Evolutionary conservation across 805 yeast genomes (phyloP).

Genomic region (Starmerella ratchasimensis): DNA sequence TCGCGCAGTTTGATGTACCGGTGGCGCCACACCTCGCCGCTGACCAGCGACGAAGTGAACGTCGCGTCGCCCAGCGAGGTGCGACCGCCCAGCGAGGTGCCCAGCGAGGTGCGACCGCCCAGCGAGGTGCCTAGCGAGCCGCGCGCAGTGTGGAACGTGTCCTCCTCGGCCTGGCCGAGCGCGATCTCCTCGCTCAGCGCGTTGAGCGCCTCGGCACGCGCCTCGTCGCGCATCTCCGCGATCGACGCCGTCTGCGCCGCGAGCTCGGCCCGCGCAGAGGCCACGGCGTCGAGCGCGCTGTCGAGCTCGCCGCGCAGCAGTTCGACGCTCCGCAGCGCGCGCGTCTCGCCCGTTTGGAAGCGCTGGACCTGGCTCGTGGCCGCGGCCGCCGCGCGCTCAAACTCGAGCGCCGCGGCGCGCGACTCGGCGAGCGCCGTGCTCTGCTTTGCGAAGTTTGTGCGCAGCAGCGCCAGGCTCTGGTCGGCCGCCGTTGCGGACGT

Average conservation of each 20-base stretch:
- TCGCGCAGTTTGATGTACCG: constrained; percentile 56
- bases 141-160: no score
- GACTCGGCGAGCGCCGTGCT: constrained; percentile 6
- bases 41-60: constrained; percentile 17
- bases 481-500: constrained; percentile 7
- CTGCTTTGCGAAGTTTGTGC: constrained; percentile 7
- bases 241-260: constrained; percentile 8
- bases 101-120: no score
- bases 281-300: constrained; percentile 12
- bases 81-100: no score
- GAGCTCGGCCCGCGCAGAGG: constrained; percentile 20
- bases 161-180: no score
- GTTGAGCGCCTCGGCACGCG: constrained; percentile 15
- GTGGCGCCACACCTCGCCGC: constrained; percentile 55
- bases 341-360: constrained; percentile 4
- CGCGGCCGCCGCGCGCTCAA: constrained; percentile 6
- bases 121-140: no score
- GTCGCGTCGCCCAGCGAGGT: no score
- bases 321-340: constrained; percentile 6
- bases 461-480: constrained; percentile 3
- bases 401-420: constrained; percentile 5
- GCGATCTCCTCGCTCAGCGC: constrained; percentile 15
- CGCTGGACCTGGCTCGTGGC: constrained; percentile 1
- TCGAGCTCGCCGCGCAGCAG: constrained; percentile 11
- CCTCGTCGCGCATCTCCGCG: constrained; percentile 8